Conservation (phyloP, 345 rosid genomes). For the Garcia nutans region DNA sequence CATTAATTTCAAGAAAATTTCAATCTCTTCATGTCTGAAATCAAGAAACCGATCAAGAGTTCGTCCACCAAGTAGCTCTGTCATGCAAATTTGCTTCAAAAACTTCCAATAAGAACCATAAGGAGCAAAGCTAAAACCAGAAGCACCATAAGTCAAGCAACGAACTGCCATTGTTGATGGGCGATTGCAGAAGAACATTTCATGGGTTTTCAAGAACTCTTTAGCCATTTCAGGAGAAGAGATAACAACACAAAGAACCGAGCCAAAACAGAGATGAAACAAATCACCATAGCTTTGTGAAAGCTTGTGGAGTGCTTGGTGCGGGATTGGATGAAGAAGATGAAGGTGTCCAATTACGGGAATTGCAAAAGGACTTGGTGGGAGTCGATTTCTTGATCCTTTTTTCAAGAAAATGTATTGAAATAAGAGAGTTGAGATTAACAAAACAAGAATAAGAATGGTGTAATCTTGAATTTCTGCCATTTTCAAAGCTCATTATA, state of each 20-base stretch:
- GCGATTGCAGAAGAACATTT: constrained; percentile 7
- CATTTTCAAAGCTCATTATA: not conserved
- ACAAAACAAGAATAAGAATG: constrained; percentile 1
- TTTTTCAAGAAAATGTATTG: not conserved
- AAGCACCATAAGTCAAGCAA: constrained; percentile 8
- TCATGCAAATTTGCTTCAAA: constrained; percentile 12
- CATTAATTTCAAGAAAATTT: constrained; percentile 1
- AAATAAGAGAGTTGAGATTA: not conserved
- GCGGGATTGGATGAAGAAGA: constrained; percentile 9
- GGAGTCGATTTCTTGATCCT: not conserved
- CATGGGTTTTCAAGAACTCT: constrained; percentile 13
- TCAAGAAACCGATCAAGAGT: not conserved
- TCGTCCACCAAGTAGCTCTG: not conserved
- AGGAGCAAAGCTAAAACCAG: constrained; percentile 6
- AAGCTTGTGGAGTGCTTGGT: constrained; percentile 12
- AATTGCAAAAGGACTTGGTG: not conserved
- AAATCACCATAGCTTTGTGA: constrained; percentile 8
- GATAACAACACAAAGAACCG: not conserved
- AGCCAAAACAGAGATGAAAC: constrained; percentile 7
- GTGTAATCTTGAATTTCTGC: not conserved
- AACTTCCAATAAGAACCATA: constrained; percentile 16
- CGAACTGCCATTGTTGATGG: constrained; percentile 4
- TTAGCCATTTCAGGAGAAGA: constrained; percentile 14
- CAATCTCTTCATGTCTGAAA: not conserved
- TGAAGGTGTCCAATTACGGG: constrained; percentile 18